Base-by-base conservation (phyloP, 2,329 filamentous ascomycete genomes). In the Cryoendolithus antarcticus region DNA sequence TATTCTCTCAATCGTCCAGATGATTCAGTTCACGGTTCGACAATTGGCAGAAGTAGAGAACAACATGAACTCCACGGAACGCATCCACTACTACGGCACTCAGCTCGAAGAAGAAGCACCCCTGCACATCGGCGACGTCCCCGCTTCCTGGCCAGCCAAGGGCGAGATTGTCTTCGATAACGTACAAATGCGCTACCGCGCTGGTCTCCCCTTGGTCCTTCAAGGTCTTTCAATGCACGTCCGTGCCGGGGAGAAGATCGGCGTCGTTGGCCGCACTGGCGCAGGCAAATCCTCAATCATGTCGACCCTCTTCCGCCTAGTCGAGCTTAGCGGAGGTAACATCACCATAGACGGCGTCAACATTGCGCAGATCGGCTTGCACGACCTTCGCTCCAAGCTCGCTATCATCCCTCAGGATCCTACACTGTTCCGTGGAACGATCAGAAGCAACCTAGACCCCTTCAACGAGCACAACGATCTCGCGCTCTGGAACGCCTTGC, bases 1-100 rank as follows among this genome's bases (percentile, higher is more conserved):
- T 60, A 93, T 96, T 55, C 71, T 98, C 12, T 75, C 81, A 9
- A 93, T 95, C 53, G 86, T 93, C 11, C 85, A 93, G 60, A 86
- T 95, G 82, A 80, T 96, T 48, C 89, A 95, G 57, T 95, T 95
- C 61, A 89, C 86, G 1, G 85, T 96, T n/a, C 77, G 91, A 11
- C 89, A 96, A 62, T 71, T 95, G 6, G 89, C 89, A 19, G 89
- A 95, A 60, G 86, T 96, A 6, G 89, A 96, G 61, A 96, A 95
- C 62, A 86, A 88, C 56, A 96, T 96, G 89, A 96, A 95, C 59
- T 80, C 88, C 0, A 91, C 93, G 0, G 89, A 96, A 62, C 80
- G 91, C 36, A 70, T 96, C 29, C 78, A 86, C 57, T 86, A 93
- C 65, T 96, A 96, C 58, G 88, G 85, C 39, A 85, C 76, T 1